Percentiles rank a stretch among this genome's conserved stretches.
These are phyloP conservation scores for Fagopyrum tataricum DNA, from an alignment of 148 eudicot species.

Conservation along the genomic window DNA sequence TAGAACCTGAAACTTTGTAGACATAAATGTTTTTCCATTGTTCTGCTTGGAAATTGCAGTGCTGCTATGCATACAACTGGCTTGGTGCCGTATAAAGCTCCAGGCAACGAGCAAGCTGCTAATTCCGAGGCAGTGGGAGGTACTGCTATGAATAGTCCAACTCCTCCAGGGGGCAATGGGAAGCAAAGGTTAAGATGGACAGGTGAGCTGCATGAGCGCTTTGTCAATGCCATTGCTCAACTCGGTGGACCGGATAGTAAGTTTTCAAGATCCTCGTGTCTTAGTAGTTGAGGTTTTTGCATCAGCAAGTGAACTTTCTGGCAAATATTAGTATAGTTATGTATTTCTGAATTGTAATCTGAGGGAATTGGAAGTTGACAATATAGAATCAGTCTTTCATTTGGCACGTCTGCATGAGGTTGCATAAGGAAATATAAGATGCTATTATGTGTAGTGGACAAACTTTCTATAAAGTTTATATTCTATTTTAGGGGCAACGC, in stretches of 20 bases:
- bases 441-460: background rate
- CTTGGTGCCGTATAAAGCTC: background rate
- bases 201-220: slow-evolving; percentile 59
- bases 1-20: background rate
- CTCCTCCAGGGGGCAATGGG: slow-evolving; percentile 40
- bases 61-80: background rate
- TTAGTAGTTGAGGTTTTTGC: background rate
- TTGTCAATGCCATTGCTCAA: slow-evolving; percentile 67
- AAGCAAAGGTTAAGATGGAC: slow-evolving; percentile 64
- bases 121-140: slow-evolving; percentile 30
- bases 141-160: slow-evolving; percentile 28
- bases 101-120: slow-evolving; percentile 37
- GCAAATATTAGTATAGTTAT: background rate
- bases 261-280: slow-evolving; percentile 16
- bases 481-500: slow-evolving; percentile 55
- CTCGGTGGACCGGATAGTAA: slow-evolving; percentile 81
- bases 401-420: background rate
- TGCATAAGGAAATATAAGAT: background rate
- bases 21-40: background rate
- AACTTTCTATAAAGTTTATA: background rate
- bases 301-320: background rate
- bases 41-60: background rate
- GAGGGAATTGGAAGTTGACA: background rate
- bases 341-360: background rate
- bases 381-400: background rate